Percentiles rank a stretch among this genome's conserved stretches.
Conservation (phyloP, 2,329 filamentous ascomycete genomes). For the Orbilia javanica region DNA sequence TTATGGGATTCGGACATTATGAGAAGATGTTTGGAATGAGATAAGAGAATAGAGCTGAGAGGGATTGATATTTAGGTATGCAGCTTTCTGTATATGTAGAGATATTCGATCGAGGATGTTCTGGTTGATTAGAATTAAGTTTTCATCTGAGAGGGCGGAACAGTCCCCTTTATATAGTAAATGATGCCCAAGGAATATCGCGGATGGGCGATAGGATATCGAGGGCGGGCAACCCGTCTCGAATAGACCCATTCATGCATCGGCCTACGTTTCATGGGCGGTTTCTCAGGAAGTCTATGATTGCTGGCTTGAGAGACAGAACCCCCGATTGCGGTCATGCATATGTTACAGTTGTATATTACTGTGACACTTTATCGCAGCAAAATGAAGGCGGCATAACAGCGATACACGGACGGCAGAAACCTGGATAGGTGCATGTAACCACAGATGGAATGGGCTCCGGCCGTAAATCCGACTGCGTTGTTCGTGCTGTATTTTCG, state of each 20-base stretch:
- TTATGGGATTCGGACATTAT: constrained; percentile 51
- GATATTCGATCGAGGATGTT: background rate
- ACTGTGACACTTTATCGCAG: background rate
- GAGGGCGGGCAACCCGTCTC: background rate
- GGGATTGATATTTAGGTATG: background rate
- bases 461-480: background rate
- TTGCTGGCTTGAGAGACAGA: background rate
- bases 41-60: background rate
- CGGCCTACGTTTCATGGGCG: background rate
- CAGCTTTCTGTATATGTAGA: background rate
- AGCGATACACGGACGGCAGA: background rate
- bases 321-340: background rate
- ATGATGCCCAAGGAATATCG: background rate
- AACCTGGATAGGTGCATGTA: background rate
- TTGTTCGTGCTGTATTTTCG: constrained; percentile 1
- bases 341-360: background rate
- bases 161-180: constrained; percentile 16
- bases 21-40: background rate
- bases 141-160: background rate
- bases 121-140: background rate
- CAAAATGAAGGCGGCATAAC: background rate
- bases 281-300: background rate
- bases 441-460: background rate
- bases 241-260: background rate
- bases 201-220: background rate